phyloP scores from a whole-genome alignment of 805 yeast genomes.

The Ogataea dorogensis region DNA sequence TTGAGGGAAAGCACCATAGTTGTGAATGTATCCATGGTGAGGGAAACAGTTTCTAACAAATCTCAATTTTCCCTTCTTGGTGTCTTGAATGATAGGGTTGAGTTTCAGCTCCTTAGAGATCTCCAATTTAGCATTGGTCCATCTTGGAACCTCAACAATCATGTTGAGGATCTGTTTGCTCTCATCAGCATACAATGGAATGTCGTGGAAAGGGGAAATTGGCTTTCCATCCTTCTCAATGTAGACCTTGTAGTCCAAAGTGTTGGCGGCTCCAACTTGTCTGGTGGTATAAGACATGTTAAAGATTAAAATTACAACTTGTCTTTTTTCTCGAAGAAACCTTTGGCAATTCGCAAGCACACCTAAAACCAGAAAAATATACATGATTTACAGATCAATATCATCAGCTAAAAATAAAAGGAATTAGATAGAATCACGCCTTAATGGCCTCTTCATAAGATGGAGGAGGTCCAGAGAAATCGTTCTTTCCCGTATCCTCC shows the following conservation, averaged over 20 bases:
- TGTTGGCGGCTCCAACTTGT: constrained; percentile 93
- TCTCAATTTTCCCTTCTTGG: constrained; percentile 94
- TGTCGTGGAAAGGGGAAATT: constrained; percentile 93
- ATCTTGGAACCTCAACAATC: constrained; percentile 95
- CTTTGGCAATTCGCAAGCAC: constrained; percentile 1
- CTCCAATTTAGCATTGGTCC: constrained; percentile 97
- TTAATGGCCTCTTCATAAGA: constrained; percentile 51
- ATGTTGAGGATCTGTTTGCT: constrained; percentile 78
- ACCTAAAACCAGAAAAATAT: constrained; percentile 6
- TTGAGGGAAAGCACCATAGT: constrained; percentile 98
- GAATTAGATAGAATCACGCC: constrained; percentile 15
- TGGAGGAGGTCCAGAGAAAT: constrained; percentile 67
- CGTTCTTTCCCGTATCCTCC: constrained; percentile 55
- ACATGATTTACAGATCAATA: neutral
- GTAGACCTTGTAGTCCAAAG: constrained; percentile 89
- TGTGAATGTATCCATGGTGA: constrained; percentile 97
- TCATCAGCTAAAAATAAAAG: constrained; percentile 12
- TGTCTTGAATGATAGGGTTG: constrained; percentile 96
- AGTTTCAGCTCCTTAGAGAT: constrained; percentile 78
- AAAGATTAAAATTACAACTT: constrained; percentile 1
- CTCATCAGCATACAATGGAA: constrained; percentile 90
- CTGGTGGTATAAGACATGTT: constrained; percentile 80
- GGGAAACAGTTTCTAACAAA: constrained; percentile 98
- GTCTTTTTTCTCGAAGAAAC: constrained; percentile 8
- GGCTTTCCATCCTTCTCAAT: constrained; percentile 92